Evolutionary conservation across 441 rosid genomes (phyloP).

Genomic region (Gossypium trilobum): DNA sequence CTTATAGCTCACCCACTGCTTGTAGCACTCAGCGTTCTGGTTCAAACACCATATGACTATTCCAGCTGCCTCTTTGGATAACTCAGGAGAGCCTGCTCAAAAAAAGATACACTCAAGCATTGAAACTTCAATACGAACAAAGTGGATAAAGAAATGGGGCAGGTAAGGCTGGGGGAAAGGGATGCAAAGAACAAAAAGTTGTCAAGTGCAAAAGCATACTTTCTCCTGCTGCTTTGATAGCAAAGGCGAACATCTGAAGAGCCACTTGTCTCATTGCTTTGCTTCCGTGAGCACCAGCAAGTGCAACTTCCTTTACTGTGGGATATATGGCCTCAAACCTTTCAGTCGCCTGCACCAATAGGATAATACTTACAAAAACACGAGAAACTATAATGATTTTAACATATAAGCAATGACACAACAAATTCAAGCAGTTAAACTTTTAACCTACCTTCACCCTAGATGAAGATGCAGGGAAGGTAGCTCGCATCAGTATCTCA

Average conservation of each 20-base stretch:
- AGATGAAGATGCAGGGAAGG: constrained; percentile 65
- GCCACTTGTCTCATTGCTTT: constrained; percentile 80
- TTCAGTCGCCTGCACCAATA: constrained; percentile 63
- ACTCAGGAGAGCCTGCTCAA: constrained; percentile 41
- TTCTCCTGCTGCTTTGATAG: constrained; percentile 66
- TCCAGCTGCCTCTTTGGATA: constrained; percentile 66
- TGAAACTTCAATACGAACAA: background rate
- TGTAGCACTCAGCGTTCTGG: constrained; percentile 65
- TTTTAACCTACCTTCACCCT: constrained; percentile 58
- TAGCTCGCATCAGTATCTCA: constrained; percentile 53
- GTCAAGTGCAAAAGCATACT: constrained; percentile 27
- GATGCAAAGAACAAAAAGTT: background rate
- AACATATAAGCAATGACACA: background rate
- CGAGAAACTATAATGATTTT: constrained; percentile 5
- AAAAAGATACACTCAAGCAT: constrained; percentile 7
- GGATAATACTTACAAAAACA: constrained; percentile 11
- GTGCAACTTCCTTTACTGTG: constrained; percentile 62
- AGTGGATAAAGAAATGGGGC: background rate
- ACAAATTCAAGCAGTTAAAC: constrained; percentile 6
- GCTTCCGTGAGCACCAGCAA: constrained; percentile 72
- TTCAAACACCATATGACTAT: constrained; percentile 65
- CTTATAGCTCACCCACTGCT: constrained; percentile 69
- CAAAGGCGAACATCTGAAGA: constrained; percentile 46
- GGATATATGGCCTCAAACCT: constrained; percentile 75
- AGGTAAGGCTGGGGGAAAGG: background rate